phyloP scores from a whole-genome alignment of 441 rosid genomes.

The Aleurites moluccanus region DNA sequence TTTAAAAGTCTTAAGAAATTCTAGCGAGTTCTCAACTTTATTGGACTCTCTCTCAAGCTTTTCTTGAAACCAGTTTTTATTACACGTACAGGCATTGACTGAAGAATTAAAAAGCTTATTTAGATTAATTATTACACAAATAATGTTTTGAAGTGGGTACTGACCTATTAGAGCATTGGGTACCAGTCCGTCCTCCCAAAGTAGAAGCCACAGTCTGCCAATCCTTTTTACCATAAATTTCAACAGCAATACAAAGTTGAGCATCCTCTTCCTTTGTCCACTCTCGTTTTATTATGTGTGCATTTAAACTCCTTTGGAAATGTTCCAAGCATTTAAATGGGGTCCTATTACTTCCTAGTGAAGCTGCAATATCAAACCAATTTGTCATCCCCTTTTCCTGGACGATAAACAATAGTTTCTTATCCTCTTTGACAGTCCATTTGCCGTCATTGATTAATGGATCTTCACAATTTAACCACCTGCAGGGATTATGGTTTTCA shows the following conservation, averaged over 20 bases:
- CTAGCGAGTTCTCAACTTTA: too few species aligned
- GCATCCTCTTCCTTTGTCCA: constrained; percentile 91
- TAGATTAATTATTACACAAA: background rate
- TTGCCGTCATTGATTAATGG: constrained; percentile 59
- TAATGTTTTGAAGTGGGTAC: constrained; percentile 27
- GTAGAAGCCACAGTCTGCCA: constrained; percentile 81
- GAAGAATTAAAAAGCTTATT: constrained; percentile 5
- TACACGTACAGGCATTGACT: background rate
- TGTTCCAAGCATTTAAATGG: constrained; percentile 85
- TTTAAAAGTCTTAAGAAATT: too few species aligned
- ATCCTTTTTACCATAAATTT: constrained; percentile 61
- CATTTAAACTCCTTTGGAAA: constrained; percentile 83
- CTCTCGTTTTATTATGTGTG: constrained; percentile 58
- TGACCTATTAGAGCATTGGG: constrained; percentile 94
- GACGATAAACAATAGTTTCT: constrained; percentile 51
- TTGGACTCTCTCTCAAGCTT: background rate
- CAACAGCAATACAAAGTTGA: constrained; percentile 71
- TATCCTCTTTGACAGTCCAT: constrained; percentile 81
- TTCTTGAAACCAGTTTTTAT: too few species aligned
- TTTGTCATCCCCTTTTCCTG: constrained; percentile 62
- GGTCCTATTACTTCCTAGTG: constrained; percentile 71
- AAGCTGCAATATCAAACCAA: constrained; percentile 71
- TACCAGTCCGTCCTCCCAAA: constrained; percentile 71
- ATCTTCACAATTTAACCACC: constrained; percentile 90
- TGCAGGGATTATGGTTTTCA: constrained; percentile 32